Evolutionary conservation across 148 eudicot species (phyloP), one percentile per base, ranked within the genome.

Genomic region (Camellia sinensis): DNA sequence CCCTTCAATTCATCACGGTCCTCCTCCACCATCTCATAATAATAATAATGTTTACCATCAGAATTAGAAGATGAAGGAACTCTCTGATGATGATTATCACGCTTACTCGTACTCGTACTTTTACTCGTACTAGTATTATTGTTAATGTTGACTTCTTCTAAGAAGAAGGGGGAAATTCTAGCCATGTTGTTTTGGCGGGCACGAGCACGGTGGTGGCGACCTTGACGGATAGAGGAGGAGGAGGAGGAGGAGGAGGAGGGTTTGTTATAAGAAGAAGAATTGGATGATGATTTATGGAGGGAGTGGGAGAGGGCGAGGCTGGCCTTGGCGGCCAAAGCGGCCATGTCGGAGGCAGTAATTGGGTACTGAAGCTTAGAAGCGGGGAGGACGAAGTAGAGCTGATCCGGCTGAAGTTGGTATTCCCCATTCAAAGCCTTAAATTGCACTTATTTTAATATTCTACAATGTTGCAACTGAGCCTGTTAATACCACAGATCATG

Each of bases 311-410:
- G 68, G 1, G 88, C 87, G 37, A 48, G 65, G 77, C 83, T 82
- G 68, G 88, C 88, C 71, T 86, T 88, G 7, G 86, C 88, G 15
- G 90, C 90, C 29, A 88, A 57, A 3, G 85, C 88, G 0, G 90
- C 90, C 90, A 88, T 86, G 44, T 86, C 87, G 45, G 88, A 70
- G 8, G 85, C 88, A 10, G 81, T 52, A 8, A 88, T 78, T 5
- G 79, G 85, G 53, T 64, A 63, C 7, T 70, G 82, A 21, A 84
- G 88, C 67, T 80, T 84, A 2, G 87, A 67, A 5, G 5, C 17
- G 10, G 90, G 88, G 45, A 88, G 73, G 0, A 86, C 68, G 68
- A 88, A 86, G 79, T 88, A 88, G 53, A 88, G 84, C 74, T 86
- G 86, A 5, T 75, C 64, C 0, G 83, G 56, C 45, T 78, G 73